Base-by-base conservation (phyloP, 148 eudicot genomes). In the Rhododendron simsii region DNA sequence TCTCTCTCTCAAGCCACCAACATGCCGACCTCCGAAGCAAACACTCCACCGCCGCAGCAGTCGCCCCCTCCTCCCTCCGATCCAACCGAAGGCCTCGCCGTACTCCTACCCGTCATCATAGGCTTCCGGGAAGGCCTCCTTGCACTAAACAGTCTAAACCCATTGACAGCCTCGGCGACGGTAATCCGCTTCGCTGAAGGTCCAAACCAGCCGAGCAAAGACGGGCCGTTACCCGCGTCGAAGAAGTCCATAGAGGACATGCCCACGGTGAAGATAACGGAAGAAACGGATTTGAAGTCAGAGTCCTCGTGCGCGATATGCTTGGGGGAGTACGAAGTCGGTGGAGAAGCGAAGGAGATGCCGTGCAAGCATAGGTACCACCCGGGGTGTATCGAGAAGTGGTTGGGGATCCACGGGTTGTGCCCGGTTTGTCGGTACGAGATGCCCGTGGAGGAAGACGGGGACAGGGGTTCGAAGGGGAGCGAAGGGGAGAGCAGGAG, bases 401-500 rank as follows among this genome's bases (percentile, higher is more conserved):
- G 91, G 93, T 47, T 91, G 87, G 87, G 91, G 73, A 81, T 89
- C 7, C 85, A 81, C 16, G 90, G 91, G 47, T 85, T 90, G 73
- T 91, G 93, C 86, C 93, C 93, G 80, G 86, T 89, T 63, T 91
- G 93, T 59, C 37, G 93, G 81, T 88, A 21, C 71, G 45, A 78
- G 78, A 85, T 91, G 91, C 91, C 93, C 35, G 88, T 50, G 39
- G 91, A 87, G 65, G 89, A 78, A 7, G 73, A 44, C 0, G 59
- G 23, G 28, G 87, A 39, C n/a, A 33, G 53, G 20, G 67, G 78
- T 0, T 39, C 10, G 2, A 63, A 67, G 28, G 80, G 21, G 21
- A 41, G 7, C 47, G 28, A 63, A 81, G 78, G 79, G 26, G 82
- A 65, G 21, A 85, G 57, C 85, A 20, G 79, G n/a, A 61, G 80